Percentiles rank a stretch among this genome's conserved stretches.
These are phyloP conservation scores for Amaranthus cruentus DNA, from an alignment of 148 eudicot genomes.

Conservation along the genomic window DNA sequence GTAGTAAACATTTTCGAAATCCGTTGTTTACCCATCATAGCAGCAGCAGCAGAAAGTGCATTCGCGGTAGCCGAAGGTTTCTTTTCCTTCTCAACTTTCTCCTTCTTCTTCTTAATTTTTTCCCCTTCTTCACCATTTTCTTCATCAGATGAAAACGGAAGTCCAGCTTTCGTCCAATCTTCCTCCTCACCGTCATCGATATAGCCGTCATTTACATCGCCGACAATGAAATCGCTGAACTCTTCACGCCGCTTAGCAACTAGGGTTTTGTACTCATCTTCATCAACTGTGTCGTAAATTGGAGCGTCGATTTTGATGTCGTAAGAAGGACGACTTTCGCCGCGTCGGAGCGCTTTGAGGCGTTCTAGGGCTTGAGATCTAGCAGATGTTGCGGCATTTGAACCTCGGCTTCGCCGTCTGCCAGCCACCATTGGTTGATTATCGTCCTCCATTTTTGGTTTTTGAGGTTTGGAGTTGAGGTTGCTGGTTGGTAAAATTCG, in stretches of 20 bases:
- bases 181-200: conserved; percentile 89
- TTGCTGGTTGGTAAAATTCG: not conserved
- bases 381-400: conserved; percentile 26
- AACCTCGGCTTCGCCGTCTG: conserved; percentile 41
- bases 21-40: conserved; percentile 75
- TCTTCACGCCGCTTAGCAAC: conserved; percentile 78
- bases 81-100: conserved; percentile 31
- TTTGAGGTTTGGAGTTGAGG: not conserved
- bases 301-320: conserved; percentile 67
- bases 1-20: conserved; percentile 73
- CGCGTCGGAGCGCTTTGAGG: conserved; percentile 50
- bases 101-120: conserved; percentile 32
- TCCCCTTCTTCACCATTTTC: conserved; percentile 14
- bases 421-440: conserved; percentile 39
- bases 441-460: conserved; percentile 34
- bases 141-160: conserved; percentile 37
- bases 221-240: conserved; percentile 55
- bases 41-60: conserved; percentile 58
- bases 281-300: conserved; percentile 84
- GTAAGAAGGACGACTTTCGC: conserved; percentile 41
- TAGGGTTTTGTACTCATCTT: conserved; percentile 68
- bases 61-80: conserved; percentile 54
- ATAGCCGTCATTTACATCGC: conserved; percentile 39
- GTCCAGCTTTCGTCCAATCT: conserved; percentile 66
- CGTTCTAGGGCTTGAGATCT: conserved; percentile 68